Conservation (phyloP, 1,284 basidiomycete species). For the Chiua sp. region DNA sequence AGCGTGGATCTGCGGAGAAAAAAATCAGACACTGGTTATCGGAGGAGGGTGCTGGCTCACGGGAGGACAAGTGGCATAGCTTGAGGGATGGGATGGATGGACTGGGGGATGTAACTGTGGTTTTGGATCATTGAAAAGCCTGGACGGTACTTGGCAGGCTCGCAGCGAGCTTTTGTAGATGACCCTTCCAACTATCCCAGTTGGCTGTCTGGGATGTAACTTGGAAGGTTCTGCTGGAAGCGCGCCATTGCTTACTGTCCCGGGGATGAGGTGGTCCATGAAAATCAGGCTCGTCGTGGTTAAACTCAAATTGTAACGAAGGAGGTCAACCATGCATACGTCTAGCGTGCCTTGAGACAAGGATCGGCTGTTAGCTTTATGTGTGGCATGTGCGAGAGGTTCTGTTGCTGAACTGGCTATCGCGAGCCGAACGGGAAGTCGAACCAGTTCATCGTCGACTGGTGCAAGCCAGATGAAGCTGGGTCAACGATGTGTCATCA, state of each 20-base stretch:
- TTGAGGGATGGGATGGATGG: background rate
- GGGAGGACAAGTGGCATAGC: rapidly evolving
- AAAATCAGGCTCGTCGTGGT: background rate
- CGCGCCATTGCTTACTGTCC: background rate
- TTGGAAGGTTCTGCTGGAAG: slow-evolving; percentile 9
- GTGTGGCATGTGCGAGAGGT: background rate
- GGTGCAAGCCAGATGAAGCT: no score
- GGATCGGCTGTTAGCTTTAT: background rate
- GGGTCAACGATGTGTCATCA: background rate
- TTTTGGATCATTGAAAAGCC: background rate
- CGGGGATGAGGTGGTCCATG: background rate
- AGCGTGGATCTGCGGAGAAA: background rate
- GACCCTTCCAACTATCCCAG: slow-evolving; percentile 18
- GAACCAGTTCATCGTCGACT: background rate
- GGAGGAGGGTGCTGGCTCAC: slow-evolving; percentile 1
- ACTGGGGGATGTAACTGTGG: rapidly evolving
- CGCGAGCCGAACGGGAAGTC: background rate
- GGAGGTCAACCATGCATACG: background rate
- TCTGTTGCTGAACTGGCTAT: no score
- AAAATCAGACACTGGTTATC: background rate
- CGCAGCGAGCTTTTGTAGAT: slow-evolving; percentile 1
- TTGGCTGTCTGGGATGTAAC: slow-evolving; percentile 1
- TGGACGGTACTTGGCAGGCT: background rate
- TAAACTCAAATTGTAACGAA: no score
- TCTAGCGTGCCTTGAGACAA: background rate